These are phyloP conservation scores for Phytophthora brassicae DNA, from an alignment of 352 stramenopile genomes.

Conservation along the genomic window DNA sequence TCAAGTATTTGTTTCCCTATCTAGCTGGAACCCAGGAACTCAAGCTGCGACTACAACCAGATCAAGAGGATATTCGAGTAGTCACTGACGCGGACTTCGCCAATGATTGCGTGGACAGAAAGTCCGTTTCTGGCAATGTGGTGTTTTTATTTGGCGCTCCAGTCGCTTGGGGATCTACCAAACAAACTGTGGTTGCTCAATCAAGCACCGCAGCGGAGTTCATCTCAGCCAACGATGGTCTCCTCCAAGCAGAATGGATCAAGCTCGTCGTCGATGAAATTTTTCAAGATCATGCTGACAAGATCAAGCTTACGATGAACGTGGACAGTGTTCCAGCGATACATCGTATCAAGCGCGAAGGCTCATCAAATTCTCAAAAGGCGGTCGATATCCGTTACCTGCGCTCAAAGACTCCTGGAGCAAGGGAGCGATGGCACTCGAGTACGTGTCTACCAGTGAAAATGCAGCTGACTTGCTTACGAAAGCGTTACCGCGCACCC, in stretches of 20 bases:
- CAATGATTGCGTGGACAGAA: constrained; percentile 13
- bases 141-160: constrained; percentile 17
- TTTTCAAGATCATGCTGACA: not conserved
- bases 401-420: constrained; percentile 12
- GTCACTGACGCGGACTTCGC: constrained; percentile 24
- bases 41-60: not conserved
- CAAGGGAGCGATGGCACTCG: constrained; percentile 6
- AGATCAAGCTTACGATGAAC: constrained; percentile 5
- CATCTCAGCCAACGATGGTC: not conserved
- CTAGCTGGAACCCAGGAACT: not conserved
- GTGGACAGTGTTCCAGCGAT: constrained; percentile 7
- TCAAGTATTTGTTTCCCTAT: not conserved
- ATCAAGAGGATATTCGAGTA: not conserved
- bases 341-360: constrained; percentile 6
- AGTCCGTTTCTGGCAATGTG: constrained; percentile 20
- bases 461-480: constrained; percentile 23
- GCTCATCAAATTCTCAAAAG: constrained; percentile 12
- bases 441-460: constrained; percentile 14
- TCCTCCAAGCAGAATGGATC: not conserved
- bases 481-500: constrained; percentile 5
- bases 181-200: constrained; percentile 25
- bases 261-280: constrained; percentile 1
- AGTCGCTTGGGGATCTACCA: constrained; percentile 14
- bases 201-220: constrained; percentile 18
- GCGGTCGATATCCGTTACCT: constrained; percentile 20